Percentiles rank a stretch among this genome's conserved stretches.
Evolutionary conservation across 352 stramenopile genomes (phyloP).

Genomic region (Chrysophaeum taylorii): DNA sequence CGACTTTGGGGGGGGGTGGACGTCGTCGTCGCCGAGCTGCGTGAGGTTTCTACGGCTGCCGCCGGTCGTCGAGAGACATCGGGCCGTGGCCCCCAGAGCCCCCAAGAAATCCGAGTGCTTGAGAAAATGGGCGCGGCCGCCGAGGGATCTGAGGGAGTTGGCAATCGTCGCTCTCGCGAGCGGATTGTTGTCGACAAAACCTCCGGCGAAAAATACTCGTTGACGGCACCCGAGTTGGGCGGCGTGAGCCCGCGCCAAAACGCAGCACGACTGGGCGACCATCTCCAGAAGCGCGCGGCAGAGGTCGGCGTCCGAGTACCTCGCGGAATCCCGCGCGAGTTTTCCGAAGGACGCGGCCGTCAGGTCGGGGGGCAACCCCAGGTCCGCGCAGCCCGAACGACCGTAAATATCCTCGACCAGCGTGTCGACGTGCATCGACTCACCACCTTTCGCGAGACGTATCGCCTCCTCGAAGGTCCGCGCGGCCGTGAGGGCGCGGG

Average conservation of each 20-base stretch:
- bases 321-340: background rate
- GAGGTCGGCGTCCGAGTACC: background rate
- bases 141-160: slow-evolving; percentile 8
- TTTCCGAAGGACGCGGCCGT: slow-evolving; percentile 9
- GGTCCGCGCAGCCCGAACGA: background rate
- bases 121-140: slow-evolving; percentile 2
- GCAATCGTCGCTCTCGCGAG: slow-evolving; percentile 6
- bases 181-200: slow-evolving; percentile 6
- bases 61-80: too few relatives aligned
- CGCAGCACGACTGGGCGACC: slow-evolving; percentile 13
- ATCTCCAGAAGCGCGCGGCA: slow-evolving; percentile 8
- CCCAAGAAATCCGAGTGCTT: slow-evolving; percentile 10
- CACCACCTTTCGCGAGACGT: background rate
- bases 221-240: background rate
- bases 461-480: background rate
- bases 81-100: slow-evolving; percentile 2
- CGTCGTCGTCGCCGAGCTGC: too few relatives aligned
- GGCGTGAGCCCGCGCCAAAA: slow-evolving; percentile 2
- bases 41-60: too few relatives aligned
- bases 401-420: slow-evolving; percentile 17
- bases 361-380: background rate
- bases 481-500: slow-evolving; percentile 4
- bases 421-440: background rate
- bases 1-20: too few relatives aligned
- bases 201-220: slow-evolving; percentile 10